Evolutionary conservation across 495 filamentous ascomycete species (phyloP).

Genomic region (Talaromyces stipitatus): DNA sequence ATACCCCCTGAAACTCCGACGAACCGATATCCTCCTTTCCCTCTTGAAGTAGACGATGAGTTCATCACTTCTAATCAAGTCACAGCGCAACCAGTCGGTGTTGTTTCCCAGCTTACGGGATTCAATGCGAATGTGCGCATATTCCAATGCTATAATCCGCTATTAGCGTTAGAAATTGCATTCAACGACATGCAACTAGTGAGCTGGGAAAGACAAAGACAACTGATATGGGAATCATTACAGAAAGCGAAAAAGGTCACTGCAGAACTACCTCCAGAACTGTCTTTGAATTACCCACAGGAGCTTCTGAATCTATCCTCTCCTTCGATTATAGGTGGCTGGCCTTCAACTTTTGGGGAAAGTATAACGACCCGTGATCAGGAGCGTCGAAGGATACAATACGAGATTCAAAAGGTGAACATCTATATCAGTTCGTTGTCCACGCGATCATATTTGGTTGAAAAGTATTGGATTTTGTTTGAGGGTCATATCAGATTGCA

Average conservation of each 20-base stretch:
- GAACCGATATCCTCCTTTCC: conserved; percentile 73
- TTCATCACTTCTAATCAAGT: conserved; percentile 59
- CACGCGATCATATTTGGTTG: conserved; percentile 72
- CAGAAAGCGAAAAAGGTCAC: conserved; percentile 52
- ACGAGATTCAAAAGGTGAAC: conserved; percentile 79
- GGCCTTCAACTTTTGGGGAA: conserved; percentile 8
- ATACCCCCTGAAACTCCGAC: conserved; percentile 64
- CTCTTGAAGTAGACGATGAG: conserved; percentile 71
- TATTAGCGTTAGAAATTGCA: conserved; percentile 63
- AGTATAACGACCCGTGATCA: conserved; percentile 17
- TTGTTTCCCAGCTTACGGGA: conserved; percentile 56
- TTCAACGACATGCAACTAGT: conserved; percentile 62
- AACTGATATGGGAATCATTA: conserved; percentile 53
- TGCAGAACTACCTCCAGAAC: conserved; percentile 50
- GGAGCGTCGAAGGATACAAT: conserved; percentile 49
- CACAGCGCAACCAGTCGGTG: conserved; percentile 52
- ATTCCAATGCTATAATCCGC: conserved; percentile 59
- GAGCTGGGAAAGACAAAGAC: conserved; percentile 67
- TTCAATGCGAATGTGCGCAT: conserved; percentile 73
- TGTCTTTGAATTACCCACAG: conserved; percentile 38
- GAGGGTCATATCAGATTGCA: conserved; percentile 29
- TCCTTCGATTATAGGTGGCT: conserved; percentile 1
- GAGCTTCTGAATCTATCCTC: not conserved
- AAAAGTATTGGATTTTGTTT: conserved; percentile 66
- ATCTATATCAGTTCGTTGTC: conserved; percentile 69